Conservation (phyloP, 2,329 filamentous ascomycete species). For the Sporothrix inflata region DNA sequence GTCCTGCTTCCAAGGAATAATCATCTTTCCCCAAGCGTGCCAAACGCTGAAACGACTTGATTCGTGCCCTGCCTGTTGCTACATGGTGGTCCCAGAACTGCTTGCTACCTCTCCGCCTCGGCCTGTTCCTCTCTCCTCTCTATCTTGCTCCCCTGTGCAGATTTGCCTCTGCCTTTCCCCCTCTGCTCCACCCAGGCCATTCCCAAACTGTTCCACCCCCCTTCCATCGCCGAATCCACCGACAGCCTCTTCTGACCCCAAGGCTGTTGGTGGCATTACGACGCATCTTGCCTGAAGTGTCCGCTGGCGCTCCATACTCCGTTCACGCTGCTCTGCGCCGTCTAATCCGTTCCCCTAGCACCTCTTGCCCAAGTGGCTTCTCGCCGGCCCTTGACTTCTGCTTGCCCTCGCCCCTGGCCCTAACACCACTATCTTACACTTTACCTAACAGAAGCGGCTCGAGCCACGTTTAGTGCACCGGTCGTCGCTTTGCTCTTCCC, state of each 20-base stretch:
- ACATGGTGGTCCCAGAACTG: slow-evolving; percentile 15
- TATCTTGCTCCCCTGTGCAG: slow-evolving; percentile 1
- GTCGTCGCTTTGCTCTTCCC: slow-evolving; percentile 21
- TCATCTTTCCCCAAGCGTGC: slow-evolving; percentile 18
- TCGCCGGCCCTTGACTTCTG: not conserved
- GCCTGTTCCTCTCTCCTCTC: slow-evolving; percentile 24
- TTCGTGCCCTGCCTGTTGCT: slow-evolving; percentile 31
- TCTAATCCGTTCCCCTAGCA: not conserved
- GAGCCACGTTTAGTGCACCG: slow-evolving; percentile 29
- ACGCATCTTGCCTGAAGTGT: not conserved
- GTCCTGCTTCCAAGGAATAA: not conserved
- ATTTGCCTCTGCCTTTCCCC: slow-evolving; percentile 1
- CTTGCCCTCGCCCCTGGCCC: slow-evolving; percentile 20
- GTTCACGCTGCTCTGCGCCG: not conserved
- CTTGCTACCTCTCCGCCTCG: not conserved
- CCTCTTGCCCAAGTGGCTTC: not conserved
- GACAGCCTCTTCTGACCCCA: slow-evolving; percentile 5
- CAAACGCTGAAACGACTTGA: slow-evolving; percentile 33
- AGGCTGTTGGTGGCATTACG: slow-evolving; percentile 2
- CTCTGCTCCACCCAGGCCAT: slow-evolving; percentile 16
- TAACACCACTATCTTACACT: slow-evolving; percentile 23
- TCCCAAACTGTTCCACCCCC: slow-evolving; percentile 32
- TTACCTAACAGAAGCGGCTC: slow-evolving; percentile 31
- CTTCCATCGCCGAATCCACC: slow-evolving; percentile 24
- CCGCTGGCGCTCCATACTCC: not conserved